Percentiles rank a stretch among this genome's conserved stretches.
Conservation (phyloP, 1,139 yeast genomes). For the Kazachstania sp. region DNA sequence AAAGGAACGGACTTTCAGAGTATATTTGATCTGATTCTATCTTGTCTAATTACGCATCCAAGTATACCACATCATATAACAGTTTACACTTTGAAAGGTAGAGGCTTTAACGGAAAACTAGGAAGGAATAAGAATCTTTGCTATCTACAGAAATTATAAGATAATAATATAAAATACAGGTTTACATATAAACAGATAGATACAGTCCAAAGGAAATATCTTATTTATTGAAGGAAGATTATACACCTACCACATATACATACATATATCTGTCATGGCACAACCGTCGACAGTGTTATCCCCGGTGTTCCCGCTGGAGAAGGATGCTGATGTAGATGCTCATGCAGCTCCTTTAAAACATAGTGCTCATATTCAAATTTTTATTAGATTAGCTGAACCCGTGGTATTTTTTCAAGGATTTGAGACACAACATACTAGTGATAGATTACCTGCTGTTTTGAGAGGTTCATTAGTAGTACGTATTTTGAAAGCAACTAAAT, state of each 20-base stretch:
- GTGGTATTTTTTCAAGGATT: slow-evolving; percentile 77
- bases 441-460: slow-evolving; percentile 71
- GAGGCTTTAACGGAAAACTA: no score
- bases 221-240: background rate
- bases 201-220: no score
- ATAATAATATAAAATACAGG: no score
- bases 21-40: no score
- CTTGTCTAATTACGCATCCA: no score
- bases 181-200: no score
- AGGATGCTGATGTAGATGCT: slow-evolving; percentile 28
- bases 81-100: no score
- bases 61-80: no score
- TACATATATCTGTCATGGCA: slow-evolving; percentile 9
- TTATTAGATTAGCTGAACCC: slow-evolving; percentile 57
- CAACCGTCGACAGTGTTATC: slow-evolving; percentile 17
- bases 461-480: slow-evolving; percentile 74
- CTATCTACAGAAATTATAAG: no score
- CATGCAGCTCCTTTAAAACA: slow-evolving; percentile 32
- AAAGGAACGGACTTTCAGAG: no score
- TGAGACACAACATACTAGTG: slow-evolving; percentile 52
- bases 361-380: slow-evolving; percentile 31
- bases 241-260: background rate
- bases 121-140: no score
- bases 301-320: slow-evolving; percentile 33
- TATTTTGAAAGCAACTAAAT: slow-evolving; percentile 63